Base-by-base conservation (phyloP, 352 stramenopile genomes). In the Phytophthora foliorum region DNA sequence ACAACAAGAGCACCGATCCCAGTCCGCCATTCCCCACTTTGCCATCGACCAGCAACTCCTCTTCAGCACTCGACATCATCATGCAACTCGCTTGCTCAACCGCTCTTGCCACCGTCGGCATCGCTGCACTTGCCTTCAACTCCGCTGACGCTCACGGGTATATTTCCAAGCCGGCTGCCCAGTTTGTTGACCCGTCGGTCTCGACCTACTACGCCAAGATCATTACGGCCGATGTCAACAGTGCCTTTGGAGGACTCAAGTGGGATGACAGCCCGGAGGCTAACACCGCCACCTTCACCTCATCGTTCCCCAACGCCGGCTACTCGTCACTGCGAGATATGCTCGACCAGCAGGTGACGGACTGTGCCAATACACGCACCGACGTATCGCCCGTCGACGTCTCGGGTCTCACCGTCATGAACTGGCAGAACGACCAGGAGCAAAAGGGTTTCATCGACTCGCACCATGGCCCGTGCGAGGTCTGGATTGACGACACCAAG, bases 401-500 rank as follows among this genome's bases (percentile, higher is more conserved):
- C 16, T 81, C 77, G 27, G 56, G 56, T 9, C 71, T 81, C 56
- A 81, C 53, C 1, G 58, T 63, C 49, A 55, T 89, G 42, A 68
- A 74, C 56, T 90, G 77, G 77, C 72, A 82, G 24, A 89, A 89
- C 57, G 65, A 83, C 50, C 48, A 87, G 49, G 73, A 80, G 49
- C 38, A 72, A 17, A 75, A 73, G 38, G 78, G 81, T 9, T 89
- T 89, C 51, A 72, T 89, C 21, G 74, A 72, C 25, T 84, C 74
- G 46, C 81, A 89, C 66, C 72, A 76, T 24, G 82, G 82, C 17
- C 80, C 82, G 34, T 90, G 82, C 41, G 80, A 90, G 60, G 67
- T 81, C 51, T 90, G 78, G 78, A 83, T 90, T 48, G 71, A 82
- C 58, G 67, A 90, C 59, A 77, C 62, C 3, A 75, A 65, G 64